These are phyloP conservation scores for Alternaria consortialis DNA, from an alignment of 2,329 filamentous ascomycete genomes.

Conservation along the genomic window DNA sequence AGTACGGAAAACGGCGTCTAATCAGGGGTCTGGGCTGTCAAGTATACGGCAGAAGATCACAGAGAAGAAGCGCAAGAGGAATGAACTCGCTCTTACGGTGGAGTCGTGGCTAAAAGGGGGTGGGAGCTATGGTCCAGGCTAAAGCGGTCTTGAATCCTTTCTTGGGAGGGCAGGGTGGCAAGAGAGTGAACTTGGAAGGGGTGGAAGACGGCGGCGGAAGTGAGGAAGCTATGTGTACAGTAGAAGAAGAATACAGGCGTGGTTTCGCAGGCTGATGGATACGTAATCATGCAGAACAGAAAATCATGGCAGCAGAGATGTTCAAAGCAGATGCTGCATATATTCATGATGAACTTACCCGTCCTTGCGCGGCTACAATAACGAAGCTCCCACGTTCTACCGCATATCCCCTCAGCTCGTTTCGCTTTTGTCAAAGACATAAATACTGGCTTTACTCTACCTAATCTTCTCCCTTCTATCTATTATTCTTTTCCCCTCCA, in stretches of 20 bases:
- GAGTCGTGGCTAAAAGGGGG: slow-evolving; percentile 8
- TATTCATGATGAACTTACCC: no score
- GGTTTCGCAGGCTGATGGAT: neutral
- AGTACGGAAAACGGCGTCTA: neutral
- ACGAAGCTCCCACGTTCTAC: no score
- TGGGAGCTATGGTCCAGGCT: neutral
- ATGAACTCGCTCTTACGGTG: neutral
- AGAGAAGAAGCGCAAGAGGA: neutral
- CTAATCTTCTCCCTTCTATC: no score
- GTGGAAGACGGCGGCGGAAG: neutral
- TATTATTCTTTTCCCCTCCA: no score
- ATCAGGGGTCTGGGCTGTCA: no score
- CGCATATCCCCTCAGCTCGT: no score
- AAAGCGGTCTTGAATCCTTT: neutral
- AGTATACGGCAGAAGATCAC: neutral
- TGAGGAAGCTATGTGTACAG: neutral
- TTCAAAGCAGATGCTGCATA: no score
- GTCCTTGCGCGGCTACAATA: no score
- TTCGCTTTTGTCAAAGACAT: no score
- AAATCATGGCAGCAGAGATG: no score
- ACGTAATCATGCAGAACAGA: neutral
- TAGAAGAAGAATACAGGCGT: neutral
- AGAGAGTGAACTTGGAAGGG: neutral
- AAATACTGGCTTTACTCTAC: no score
- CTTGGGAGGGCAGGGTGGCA: neutral